Conservation (phyloP, 2,329 filamentous ascomycete genomes). For the Fonsecaea pedrosoi region DNA sequence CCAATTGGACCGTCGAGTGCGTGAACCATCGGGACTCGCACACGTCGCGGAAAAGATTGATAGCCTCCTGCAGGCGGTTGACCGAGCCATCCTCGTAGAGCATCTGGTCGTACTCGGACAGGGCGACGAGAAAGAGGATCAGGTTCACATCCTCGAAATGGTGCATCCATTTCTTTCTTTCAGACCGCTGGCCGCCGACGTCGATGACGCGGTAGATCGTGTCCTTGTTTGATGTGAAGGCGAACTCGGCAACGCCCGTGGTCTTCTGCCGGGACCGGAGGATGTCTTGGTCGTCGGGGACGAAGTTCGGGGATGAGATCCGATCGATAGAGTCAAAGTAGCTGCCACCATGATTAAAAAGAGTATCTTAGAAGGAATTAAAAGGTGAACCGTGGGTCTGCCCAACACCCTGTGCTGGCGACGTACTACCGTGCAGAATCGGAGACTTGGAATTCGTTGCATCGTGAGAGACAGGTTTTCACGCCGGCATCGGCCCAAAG, state of each 20-base stretch:
- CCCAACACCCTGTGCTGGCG: not conserved
- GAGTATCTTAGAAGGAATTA: conserved; percentile 40
- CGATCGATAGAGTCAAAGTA: conserved; percentile 96
- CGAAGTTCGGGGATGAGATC: conserved; percentile 88
- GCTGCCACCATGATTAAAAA: conserved; percentile 60
- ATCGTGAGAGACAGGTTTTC: conserved; percentile 92
- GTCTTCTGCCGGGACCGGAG: conserved; percentile 96
- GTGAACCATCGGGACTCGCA: conserved; percentile 76
- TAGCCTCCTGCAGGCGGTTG: conserved; percentile 75
- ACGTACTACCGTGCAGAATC: conserved; percentile 93
- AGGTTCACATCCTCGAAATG: conserved; percentile 98
- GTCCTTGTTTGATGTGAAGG: conserved; percentile 85
- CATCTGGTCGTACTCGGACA: conserved; percentile 95
- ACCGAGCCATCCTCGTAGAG: conserved; percentile 95
- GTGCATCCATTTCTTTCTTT: conserved; percentile 99
- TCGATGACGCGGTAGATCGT: conserved; percentile 98
- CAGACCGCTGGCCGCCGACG: conserved; percentile 91
- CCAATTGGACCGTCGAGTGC: conserved; percentile 74
- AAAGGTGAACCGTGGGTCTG: not conserved
- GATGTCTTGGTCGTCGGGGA: conserved; percentile 94
- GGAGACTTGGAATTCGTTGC: conserved; percentile 93
- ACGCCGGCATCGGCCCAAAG: conserved; percentile 93
- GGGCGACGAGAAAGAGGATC: conserved; percentile 94
- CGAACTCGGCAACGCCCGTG: conserved; percentile 94
- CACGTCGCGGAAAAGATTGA: conserved; percentile 74